Conservation (phyloP, 306 rosid genomes). For the Acmispon strigosus region DNA sequence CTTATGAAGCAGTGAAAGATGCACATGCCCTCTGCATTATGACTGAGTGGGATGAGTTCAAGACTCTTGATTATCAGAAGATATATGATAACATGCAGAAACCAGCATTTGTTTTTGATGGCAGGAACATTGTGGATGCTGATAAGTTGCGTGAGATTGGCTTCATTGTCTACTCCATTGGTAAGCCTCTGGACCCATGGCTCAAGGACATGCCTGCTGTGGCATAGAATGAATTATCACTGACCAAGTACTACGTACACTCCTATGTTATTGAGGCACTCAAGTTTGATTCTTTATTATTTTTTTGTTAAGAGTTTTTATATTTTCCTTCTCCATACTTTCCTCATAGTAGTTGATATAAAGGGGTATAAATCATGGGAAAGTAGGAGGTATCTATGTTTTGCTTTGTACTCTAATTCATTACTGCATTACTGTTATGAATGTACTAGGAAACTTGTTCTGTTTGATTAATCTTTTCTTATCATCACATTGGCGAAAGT, state of each 20-base stretch:
- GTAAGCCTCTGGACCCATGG: slow-evolving; percentile 95
- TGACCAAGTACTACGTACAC: slow-evolving; percentile 17
- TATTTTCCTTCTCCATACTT: slow-evolving; percentile 17
- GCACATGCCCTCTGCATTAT: slow-evolving; percentile 88
- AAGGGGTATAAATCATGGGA: slow-evolving; percentile 34
- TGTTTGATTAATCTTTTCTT: slow-evolving; percentile 28
- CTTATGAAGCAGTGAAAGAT: slow-evolving; percentile 81
- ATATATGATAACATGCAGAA: slow-evolving; percentile 85
- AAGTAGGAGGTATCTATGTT: slow-evolving; percentile 37
- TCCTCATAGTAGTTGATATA: slow-evolving; percentile 38
- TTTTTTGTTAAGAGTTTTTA: slow-evolving; percentile 28
- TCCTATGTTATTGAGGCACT: slow-evolving; percentile 23
- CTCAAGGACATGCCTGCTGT: slow-evolving; percentile 95
- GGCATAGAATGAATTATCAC: slow-evolving; percentile 44
- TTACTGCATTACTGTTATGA: slow-evolving; percentile 26
- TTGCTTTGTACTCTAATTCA: slow-evolving; percentile 32
- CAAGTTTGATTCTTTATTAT: slow-evolving; percentile 41
- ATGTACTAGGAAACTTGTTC: slow-evolving; percentile 37
- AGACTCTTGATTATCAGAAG: slow-evolving; percentile 75
- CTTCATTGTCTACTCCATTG: slow-evolving; percentile 86
- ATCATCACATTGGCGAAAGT: slow-evolving; percentile 19
- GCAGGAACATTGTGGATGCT: slow-evolving; percentile 65
- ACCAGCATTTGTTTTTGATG: slow-evolving; percentile 88
- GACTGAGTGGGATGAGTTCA: slow-evolving; percentile 98
- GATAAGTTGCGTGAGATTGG: slow-evolving; percentile 76